These are phyloP conservation scores for Metschnikowia koreensis DNA, from an alignment of 805 yeast genomes.

Conservation along the genomic window DNA sequence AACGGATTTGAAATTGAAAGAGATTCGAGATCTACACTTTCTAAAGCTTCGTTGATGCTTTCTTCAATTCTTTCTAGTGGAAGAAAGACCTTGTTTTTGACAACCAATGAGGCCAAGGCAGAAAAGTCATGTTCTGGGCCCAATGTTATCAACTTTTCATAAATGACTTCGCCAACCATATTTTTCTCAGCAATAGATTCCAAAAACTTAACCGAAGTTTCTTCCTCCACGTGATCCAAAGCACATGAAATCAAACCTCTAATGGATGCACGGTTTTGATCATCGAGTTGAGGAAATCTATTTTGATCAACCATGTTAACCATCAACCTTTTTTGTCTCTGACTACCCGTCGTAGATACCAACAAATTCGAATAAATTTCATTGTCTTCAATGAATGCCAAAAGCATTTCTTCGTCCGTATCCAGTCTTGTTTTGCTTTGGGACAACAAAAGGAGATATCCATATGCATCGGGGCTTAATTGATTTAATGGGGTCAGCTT, in stretches of 20 bases:
- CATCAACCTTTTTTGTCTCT: slow-evolving; percentile 17
- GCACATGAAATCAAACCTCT: slow-evolving; percentile 10
- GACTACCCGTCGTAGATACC: slow-evolving; percentile 3
- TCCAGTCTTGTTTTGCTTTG: slow-evolving; percentile 19
- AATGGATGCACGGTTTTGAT: not conserved
- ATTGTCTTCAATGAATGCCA: slow-evolving; percentile 17
- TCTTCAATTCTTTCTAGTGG: slow-evolving; percentile 28
- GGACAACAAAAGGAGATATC: slow-evolving; percentile 32
- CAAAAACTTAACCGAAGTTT: slow-evolving; percentile 16
- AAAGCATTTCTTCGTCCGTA: slow-evolving; percentile 23
- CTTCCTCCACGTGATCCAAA: slow-evolving; percentile 15
- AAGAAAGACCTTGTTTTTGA: slow-evolving; percentile 6
- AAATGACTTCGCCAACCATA: slow-evolving; percentile 13
- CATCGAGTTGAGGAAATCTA: not conserved
- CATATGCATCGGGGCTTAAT: slow-evolving; percentile 24
- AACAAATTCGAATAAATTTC: slow-evolving; percentile 22
- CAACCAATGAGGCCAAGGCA: slow-evolving; percentile 8
- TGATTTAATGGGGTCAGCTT: slow-evolving; percentile 3
- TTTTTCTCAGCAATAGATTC: slow-evolving; percentile 6
- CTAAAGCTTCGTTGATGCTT: slow-evolving; percentile 13
- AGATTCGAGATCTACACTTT: slow-evolving; percentile 17
- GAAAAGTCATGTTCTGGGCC: slow-evolving; percentile 15
- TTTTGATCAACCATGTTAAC: slow-evolving; percentile 8
- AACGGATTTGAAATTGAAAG: slow-evolving; percentile 49
- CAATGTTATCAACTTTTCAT: slow-evolving; percentile 10